Percentiles rank a stretch among this genome's conserved stretches.
Evolutionary conservation across 2,329 filamentous ascomycete genomes (phyloP).

Genomic region (Aspergillus awamori): DNA sequence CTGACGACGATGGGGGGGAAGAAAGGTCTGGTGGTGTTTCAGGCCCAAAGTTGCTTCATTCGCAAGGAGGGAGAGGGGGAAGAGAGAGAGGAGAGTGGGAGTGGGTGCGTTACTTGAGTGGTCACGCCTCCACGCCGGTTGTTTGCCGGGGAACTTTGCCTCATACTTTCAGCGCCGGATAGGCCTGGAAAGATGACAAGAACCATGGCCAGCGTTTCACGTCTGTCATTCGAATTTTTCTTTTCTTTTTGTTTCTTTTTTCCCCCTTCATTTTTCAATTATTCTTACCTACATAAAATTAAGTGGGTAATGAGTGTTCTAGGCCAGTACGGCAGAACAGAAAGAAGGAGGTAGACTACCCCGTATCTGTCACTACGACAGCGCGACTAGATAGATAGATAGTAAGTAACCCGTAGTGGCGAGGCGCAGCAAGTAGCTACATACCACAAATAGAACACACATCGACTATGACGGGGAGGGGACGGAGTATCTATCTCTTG

Average conservation of each 20-base stretch:
- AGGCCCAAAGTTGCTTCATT: background rate
- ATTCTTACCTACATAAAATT: background rate
- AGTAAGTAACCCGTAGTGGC: background rate
- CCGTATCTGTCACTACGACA: background rate
- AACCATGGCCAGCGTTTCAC: background rate
- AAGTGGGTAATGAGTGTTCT: background rate
- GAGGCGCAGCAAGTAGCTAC: slow-evolving; percentile 2
- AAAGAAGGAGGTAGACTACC: background rate
- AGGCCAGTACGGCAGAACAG: background rate
- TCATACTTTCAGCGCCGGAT: background rate
- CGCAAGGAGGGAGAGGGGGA: background rate
- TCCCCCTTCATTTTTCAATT: background rate
- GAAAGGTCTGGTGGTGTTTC: slow-evolving; percentile 1
- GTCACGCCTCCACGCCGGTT: background rate
- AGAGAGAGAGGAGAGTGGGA: background rate
- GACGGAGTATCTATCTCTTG: background rate
- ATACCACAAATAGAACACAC: slow-evolving; percentile 2
- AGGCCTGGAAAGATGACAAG: background rate
- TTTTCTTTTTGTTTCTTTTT: background rate
- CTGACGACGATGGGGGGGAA: slow-evolving; percentile 4
- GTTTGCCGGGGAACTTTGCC: background rate
- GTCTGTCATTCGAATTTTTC: background rate
- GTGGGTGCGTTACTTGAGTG: no score
- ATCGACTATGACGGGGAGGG: background rate
- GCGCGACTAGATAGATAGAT: background rate